These are phyloP conservation scores for Psilocybe cyanescens DNA, from an alignment of 768 basidiomycete species.

Conservation along the genomic window DNA sequence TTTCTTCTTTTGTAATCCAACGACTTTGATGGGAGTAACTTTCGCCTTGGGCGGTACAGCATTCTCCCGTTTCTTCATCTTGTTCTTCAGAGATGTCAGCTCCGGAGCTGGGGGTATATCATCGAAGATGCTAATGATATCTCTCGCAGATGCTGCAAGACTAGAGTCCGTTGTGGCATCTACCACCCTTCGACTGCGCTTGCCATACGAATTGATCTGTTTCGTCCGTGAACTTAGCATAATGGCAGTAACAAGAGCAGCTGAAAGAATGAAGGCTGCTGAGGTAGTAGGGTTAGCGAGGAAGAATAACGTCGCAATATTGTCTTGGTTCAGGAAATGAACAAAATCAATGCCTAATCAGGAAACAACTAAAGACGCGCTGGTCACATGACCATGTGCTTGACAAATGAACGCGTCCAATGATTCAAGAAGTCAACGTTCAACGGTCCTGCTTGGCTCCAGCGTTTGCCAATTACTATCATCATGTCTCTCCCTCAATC, in stretches of 20 bases:
- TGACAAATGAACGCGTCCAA: constrained; percentile 7
- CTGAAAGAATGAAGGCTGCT: constrained; percentile 7
- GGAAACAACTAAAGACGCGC: constrained; percentile 13
- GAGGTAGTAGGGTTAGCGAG: background rate
- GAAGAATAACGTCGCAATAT: constrained; percentile 13
- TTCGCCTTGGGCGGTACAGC: constrained; percentile 32
- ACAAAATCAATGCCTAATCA: constrained; percentile 14
- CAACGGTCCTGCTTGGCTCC: too few species aligned
- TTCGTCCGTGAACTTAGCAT: constrained; percentile 70
- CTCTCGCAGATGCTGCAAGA: constrained; percentile 29
- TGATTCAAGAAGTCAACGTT: background rate
- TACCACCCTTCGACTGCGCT: constrained; percentile 64
- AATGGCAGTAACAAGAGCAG: constrained; percentile 13
- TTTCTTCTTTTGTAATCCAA: constrained; percentile 45
- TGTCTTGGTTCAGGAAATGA: background rate
- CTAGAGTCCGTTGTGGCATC: constrained; percentile 35
- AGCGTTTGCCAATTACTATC: background rate
- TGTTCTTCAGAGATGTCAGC: constrained; percentile 42
- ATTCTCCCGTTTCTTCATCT: constrained; percentile 54
- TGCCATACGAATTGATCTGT: constrained; percentile 68
- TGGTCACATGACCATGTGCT: constrained; percentile 10
- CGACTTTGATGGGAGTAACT: constrained; percentile 38
- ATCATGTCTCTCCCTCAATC: constrained; percentile 79
- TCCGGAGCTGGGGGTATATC: constrained; percentile 44
- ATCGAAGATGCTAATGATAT: constrained; percentile 44